Conservation (phyloP, 306 rosid species). For the Pyrus betulifolia region DNA sequence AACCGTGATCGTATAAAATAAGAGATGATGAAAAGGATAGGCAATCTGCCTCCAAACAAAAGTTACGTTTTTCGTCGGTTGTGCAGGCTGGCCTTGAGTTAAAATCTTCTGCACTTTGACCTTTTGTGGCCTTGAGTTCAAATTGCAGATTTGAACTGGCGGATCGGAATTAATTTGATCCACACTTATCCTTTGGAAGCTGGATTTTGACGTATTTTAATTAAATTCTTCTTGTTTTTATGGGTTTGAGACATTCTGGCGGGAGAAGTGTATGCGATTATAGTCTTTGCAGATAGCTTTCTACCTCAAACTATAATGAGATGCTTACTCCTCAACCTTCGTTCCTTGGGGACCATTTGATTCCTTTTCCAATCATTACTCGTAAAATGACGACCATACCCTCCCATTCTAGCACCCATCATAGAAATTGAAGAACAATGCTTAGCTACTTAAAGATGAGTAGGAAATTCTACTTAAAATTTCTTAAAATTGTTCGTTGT, state of each 20-base stretch:
- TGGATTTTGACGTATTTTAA: neutral
- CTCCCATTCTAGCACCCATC: neutral
- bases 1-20: fast-evolving
- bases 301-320: conserved; percentile 6
- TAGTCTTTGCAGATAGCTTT: conserved; percentile 3
- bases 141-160: too few relatives aligned
- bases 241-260: conserved; percentile 21
- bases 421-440: neutral
- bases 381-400: neutral
- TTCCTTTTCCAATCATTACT: neutral
- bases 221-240: conserved; percentile 15
- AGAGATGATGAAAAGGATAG: too few relatives aligned
- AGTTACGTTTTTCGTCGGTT: too few relatives aligned
- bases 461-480: too few relatives aligned
- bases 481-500: too few relatives aligned
- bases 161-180: too few relatives aligned
- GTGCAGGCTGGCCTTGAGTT: too few relatives aligned
- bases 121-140: too few relatives aligned
- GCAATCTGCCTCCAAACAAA: too few relatives aligned
- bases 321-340: neutral
- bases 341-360: neutral
- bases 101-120: too few relatives aligned
- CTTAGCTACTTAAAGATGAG: too few relatives aligned
- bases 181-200: too few relatives aligned
- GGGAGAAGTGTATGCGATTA: conserved; percentile 10